These are phyloP conservation scores for Plasmodium gonderi DNA, from an alignment of 169 alveolate genomes.

Conservation along the genomic window DNA sequence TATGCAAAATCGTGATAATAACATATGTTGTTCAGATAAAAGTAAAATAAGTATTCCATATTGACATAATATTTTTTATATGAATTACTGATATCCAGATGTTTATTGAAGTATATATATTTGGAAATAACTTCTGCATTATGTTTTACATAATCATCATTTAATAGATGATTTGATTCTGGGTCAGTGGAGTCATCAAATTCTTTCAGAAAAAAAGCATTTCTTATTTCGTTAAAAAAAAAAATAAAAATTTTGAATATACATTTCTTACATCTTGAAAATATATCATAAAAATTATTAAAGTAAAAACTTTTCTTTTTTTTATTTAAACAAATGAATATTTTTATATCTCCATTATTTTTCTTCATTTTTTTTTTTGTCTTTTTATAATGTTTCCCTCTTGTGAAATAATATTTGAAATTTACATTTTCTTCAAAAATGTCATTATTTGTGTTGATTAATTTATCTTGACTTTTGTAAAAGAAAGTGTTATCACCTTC, in stretches of 20 bases:
- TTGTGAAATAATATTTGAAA: constrained; percentile 72
- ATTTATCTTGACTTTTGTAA: constrained; percentile 5
- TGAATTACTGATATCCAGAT: constrained; percentile 3
- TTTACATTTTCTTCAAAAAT: neutral
- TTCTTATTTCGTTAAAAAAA: constrained; percentile 58
- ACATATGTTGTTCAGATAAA: constrained; percentile 54
- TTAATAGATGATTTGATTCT: neutral
- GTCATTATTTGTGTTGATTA: constrained; percentile 19
- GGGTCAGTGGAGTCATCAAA: neutral
- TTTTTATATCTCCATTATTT: constrained; percentile 31
- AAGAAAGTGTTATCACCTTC: neutral
- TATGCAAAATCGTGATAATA: constrained; percentile 43
- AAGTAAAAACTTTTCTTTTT: neutral
- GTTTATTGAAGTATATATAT: constrained; percentile 14
- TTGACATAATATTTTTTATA: constrained; percentile 52
- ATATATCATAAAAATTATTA: constrained; percentile 4
- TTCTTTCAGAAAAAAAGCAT: constrained; percentile 44
- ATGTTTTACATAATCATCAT: neutral
- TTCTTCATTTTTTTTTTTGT: neutral
- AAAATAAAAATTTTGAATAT: constrained; percentile 10
- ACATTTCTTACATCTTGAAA: constrained; percentile 22
- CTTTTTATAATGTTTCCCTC: constrained; percentile 40
- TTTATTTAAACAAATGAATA: constrained; percentile 72
- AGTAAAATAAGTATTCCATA: constrained; percentile 48
- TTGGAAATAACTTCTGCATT: constrained; percentile 5